A percentile compares a stretch with the other conserved stretches of the same genome.
Conservation (phyloP, 441 rosid species). For the Eutrema salsugineum region DNA sequence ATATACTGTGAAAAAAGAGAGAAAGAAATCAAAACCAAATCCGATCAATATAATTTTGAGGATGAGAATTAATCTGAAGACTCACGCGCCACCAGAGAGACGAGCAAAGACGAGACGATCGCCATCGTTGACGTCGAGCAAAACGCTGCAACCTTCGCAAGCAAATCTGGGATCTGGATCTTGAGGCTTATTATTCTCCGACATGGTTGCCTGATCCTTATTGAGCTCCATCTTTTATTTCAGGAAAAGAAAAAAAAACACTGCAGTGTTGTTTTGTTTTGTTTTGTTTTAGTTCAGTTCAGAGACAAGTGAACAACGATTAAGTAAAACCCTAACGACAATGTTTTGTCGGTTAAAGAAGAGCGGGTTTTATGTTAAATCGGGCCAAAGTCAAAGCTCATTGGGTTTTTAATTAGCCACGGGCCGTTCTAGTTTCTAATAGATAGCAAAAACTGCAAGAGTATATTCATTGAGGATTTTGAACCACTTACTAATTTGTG, state of each 20-base stretch:
- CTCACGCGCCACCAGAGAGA: conserved; percentile 74
- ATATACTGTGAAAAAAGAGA: conserved; percentile 28
- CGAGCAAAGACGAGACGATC: conserved; percentile 91
- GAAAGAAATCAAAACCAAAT: not conserved
- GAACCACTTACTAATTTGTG: too few species aligned
- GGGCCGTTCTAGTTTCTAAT: too few species aligned
- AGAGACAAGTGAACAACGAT: not conserved
- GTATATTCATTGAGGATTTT: too few species aligned
- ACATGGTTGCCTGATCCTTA: conserved; percentile 29
- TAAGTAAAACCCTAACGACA: conserved; percentile 25
- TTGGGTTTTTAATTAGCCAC: not conserved
- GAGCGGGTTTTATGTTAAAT: not conserved
- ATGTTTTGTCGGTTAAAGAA: conserved; percentile 5
- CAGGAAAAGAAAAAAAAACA: not conserved
- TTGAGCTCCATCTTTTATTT: conserved; percentile 9
- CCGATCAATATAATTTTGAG: not conserved
- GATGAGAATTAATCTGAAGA: not conserved
- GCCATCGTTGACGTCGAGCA: conserved; percentile 92
- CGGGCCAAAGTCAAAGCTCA: not conserved
- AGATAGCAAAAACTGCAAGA: too few species aligned
- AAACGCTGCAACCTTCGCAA: conserved; percentile 86
- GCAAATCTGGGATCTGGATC: conserved; percentile 54
- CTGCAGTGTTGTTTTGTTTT: not conserved
- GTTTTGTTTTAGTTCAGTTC: not conserved
- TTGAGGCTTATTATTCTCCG: conserved; percentile 31